Evolutionary conservation across 352 stramenopile genomes (phyloP).

Genomic region (Phytophthora fragariaefolia): DNA sequence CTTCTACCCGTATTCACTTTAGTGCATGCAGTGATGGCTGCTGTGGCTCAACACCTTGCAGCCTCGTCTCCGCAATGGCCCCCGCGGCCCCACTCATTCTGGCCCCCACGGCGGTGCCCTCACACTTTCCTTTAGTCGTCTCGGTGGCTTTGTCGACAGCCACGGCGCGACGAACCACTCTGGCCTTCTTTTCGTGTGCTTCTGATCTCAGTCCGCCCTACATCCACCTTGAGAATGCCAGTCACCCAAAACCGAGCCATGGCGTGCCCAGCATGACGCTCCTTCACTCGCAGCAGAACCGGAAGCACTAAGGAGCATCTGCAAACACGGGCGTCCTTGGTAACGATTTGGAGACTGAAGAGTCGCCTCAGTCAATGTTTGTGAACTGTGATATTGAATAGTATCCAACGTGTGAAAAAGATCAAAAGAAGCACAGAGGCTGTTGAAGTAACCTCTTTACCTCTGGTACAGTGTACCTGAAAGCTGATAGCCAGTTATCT

Average conservation of each 20-base stretch:
- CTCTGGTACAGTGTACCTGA: no score
- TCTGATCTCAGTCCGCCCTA: background rate
- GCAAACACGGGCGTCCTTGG: background rate
- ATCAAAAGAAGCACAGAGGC: background rate
- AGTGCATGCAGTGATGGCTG: background rate
- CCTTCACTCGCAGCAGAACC: background rate
- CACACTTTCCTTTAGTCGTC: background rate
- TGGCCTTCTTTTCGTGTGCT: background rate
- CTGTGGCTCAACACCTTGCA: background rate
- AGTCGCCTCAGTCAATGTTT: no score
- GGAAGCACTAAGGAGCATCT: background rate
- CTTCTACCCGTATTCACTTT: background rate
- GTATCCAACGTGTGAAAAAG: no score
- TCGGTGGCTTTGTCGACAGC: background rate
- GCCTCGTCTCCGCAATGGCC: background rate
- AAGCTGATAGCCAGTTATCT: background rate
- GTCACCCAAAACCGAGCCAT: background rate
- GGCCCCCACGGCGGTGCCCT: background rate
- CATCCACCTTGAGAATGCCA: background rate
- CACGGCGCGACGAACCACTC: background rate
- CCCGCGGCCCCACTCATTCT: background rate
- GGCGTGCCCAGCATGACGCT: background rate
- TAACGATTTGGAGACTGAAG: background rate
- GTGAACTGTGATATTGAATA: no score
- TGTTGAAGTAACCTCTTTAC: background rate